A percentile compares a stretch with the other conserved stretches of the same genome.
Evolutionary conservation across 2,329 filamentous ascomycete genomes (phyloP).

Genomic region (Stromatinia cepivora): DNA sequence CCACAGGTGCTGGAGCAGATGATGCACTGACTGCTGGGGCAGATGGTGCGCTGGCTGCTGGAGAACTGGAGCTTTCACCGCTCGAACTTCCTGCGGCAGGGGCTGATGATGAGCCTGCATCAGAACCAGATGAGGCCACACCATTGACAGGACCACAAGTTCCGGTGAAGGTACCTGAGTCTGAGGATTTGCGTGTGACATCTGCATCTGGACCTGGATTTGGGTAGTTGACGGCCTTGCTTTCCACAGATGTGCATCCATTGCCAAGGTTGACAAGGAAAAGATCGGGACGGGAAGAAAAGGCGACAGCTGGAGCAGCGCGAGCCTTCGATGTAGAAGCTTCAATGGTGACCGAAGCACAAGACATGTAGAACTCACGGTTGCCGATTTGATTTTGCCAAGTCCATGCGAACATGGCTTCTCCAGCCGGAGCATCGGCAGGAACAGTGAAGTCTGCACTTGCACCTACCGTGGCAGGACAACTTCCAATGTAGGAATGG

Average conservation of each 20-base stretch:
- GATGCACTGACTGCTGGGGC: neutral
- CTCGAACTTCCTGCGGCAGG: neutral
- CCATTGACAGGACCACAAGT: conserved; percentile 35
- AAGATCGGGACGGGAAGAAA: conserved; percentile 54
- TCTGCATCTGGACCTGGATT: conserved; percentile 51
- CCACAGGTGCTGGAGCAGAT: neutral
- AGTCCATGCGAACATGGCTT: conserved; percentile 47
- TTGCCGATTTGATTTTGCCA: conserved; percentile 62
- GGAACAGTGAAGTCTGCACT: conserved; percentile 18
- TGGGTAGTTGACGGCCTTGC: conserved; percentile 54
- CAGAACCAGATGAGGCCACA: conserved; percentile 26
- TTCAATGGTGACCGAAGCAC: conserved; percentile 56
- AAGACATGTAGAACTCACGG: conserved; percentile 69
- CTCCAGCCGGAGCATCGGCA: conserved; percentile 25
- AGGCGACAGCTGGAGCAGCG: conserved; percentile 36
- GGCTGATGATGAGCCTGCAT: conserved; percentile 9
- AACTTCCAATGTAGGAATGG: conserved; percentile 47
- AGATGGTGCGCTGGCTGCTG: neutral
- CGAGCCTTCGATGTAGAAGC: conserved; percentile 18
- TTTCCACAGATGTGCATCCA: conserved; percentile 51
- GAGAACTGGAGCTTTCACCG: neutral
- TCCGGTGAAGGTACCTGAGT: conserved; percentile 29
- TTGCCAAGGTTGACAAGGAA: conserved; percentile 59
- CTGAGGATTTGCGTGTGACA: conserved; percentile 22
- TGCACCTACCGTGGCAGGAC: neutral